Evolutionary conservation across 2,329 filamentous ascomycete species (phyloP).

Genomic region (Stagonosporopsis tanaceti): DNA sequence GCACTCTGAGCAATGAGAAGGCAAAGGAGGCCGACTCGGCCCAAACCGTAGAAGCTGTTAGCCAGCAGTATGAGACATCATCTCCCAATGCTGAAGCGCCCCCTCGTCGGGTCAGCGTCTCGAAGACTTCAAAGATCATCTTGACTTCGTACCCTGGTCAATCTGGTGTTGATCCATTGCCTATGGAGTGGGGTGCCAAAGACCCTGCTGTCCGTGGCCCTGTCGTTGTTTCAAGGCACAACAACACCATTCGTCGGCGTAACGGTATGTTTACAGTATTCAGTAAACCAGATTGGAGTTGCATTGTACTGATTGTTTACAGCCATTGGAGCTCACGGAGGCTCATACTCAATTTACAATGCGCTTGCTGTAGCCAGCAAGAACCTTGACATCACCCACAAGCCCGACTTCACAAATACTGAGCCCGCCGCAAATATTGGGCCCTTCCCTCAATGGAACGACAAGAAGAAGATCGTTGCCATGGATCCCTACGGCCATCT

Average conservation of each 20-base stretch:
- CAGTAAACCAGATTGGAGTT: not conserved
- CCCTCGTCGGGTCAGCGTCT: conserved; percentile 53
- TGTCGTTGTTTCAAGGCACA: conserved; percentile 81
- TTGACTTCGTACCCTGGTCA: conserved; percentile 91
- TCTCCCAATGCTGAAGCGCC: conserved; percentile 42
- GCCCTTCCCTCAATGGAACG: conserved; percentile 87
- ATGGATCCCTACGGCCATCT: conserved; percentile 97
- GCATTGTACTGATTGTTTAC: conserved; percentile 22
- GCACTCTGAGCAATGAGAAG: conserved; percentile 33
- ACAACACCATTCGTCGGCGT: conserved; percentile 77
- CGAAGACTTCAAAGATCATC: conserved; percentile 68
- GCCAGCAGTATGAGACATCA: conserved; percentile 51
- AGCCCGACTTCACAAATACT: conserved; percentile 80
- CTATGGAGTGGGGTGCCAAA: conserved; percentile 84
- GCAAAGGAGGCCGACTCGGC: conserved; percentile 44
- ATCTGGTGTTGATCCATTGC: conserved; percentile 89
- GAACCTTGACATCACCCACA: conserved; percentile 83
- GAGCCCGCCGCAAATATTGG: conserved; percentile 91
- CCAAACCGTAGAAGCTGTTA: conserved; percentile 50
- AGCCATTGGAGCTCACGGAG: conserved; percentile 77
- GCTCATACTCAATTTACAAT: conserved; percentile 96
- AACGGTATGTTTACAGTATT: conserved; percentile 67
- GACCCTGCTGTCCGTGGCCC: conserved; percentile 81
- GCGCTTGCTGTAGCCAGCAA: conserved; percentile 91
- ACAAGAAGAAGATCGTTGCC: conserved; percentile 92